phyloP scores from a whole-genome alignment of 2,329 filamentous ascomycete genomes.

The Stromatinia cepivora region DNA sequence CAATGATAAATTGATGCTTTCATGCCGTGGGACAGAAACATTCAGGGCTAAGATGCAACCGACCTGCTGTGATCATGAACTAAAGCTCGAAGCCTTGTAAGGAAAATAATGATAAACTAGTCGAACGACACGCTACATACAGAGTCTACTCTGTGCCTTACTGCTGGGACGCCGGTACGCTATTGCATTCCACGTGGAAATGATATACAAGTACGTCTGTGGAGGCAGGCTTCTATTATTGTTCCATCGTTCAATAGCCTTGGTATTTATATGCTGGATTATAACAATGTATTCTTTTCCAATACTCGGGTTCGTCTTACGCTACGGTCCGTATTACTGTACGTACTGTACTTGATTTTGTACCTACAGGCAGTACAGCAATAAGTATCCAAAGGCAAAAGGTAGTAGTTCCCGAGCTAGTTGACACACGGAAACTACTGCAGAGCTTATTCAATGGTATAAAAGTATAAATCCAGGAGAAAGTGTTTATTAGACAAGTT shows the following conservation, averaged over 20 bases:
- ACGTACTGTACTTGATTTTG: background rate
- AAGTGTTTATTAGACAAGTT: background rate
- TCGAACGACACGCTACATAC: background rate
- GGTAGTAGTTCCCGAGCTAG: background rate
- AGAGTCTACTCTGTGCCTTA: background rate
- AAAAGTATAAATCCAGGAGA: background rate
- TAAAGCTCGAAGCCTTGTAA: background rate
- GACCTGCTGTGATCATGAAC: background rate
- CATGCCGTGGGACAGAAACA: background rate
- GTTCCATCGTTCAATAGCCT: background rate
- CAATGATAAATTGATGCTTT: background rate
- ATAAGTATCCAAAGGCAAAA: background rate
- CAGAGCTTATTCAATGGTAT: background rate
- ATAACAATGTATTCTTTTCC: background rate
- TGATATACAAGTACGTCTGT: background rate
- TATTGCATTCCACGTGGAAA: constrained; percentile 11
- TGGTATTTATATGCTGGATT: background rate
- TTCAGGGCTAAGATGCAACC: background rate
- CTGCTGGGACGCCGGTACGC: constrained; percentile 4
- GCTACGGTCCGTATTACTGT: background rate
- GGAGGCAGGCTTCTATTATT: background rate
- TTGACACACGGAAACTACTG: background rate
- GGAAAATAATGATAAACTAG: background rate
- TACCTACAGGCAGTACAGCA: background rate
- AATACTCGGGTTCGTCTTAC: constrained; percentile 2